phyloP scores from a whole-genome alignment of 768 basidiomycete genomes.

The Lyophyllum semitale region DNA sequence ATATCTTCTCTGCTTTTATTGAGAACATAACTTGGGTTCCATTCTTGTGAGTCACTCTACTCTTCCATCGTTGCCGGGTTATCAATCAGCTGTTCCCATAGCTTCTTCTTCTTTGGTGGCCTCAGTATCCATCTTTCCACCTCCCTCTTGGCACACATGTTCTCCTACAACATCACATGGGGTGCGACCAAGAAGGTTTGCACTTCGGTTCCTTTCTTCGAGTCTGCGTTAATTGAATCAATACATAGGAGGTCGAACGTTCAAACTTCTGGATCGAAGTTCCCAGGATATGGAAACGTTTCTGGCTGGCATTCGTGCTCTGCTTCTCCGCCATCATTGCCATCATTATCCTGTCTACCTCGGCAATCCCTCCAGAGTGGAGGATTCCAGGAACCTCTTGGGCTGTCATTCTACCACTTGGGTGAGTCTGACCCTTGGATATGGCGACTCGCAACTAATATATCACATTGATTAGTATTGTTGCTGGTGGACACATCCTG shows the following conservation, averaged over 20 bases:
- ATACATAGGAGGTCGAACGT: slow-evolving; percentile 72
- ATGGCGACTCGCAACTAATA: slow-evolving; percentile 6
- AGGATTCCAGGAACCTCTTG: slow-evolving; percentile 61
- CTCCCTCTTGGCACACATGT: slow-evolving; percentile 68
- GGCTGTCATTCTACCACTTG: slow-evolving; percentile 77
- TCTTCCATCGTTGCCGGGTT: slow-evolving; percentile 9
- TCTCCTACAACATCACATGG: slow-evolving; percentile 81
- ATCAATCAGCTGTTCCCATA: slow-evolving; percentile 23
- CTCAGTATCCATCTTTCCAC: slow-evolving; percentile 69
- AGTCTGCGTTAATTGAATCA: too few relatives aligned
- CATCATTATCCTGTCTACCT: slow-evolving; percentile 58
- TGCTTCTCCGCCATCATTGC: slow-evolving; percentile 50
- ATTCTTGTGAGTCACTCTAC: slow-evolving; percentile 64
- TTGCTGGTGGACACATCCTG: slow-evolving; percentile 65
- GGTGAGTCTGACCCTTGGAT: slow-evolving; percentile 39
- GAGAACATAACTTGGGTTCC: slow-evolving; percentile 69
- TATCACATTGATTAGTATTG: slow-evolving; percentile 43
- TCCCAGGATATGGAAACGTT: slow-evolving; percentile 80
- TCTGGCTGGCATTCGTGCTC: slow-evolving; percentile 64
- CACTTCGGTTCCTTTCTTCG: background rate
- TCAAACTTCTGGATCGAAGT: slow-evolving; percentile 93
- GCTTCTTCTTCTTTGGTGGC: slow-evolving; percentile 81
- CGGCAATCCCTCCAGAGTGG: slow-evolving; percentile 64
- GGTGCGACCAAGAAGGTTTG: slow-evolving; percentile 68
- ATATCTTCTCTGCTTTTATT: slow-evolving; percentile 47